Evolutionary conservation across 2,329 filamentous ascomycete genomes (phyloP).

Genomic region (Rachicladosporium sp.): DNA sequence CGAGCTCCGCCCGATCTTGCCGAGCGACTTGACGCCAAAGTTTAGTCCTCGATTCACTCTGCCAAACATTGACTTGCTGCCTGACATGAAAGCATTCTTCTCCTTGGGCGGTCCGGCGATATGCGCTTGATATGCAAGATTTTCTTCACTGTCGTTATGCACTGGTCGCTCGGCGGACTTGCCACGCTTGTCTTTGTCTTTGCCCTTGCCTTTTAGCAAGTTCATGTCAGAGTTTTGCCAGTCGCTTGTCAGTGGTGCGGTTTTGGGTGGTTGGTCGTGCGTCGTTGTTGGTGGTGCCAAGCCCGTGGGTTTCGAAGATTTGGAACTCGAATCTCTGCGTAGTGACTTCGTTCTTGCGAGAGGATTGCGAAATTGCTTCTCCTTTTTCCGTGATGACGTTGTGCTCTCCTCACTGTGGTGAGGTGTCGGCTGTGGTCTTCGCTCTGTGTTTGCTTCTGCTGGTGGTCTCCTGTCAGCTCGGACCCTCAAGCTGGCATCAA

Average conservation of each 20-base stretch:
- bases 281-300: conserved; percentile 8
- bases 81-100: conserved; percentile 15
- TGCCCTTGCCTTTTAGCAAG: conserved; percentile 12
- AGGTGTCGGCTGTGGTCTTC: conserved; percentile 14
- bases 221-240: conserved; percentile 15
- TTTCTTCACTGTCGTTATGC: conserved; percentile 16
- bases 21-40: conserved; percentile 14
- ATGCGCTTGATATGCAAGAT: conserved; percentile 8
- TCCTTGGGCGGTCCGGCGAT: conserved; percentile 14
- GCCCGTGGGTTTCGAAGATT: conserved; percentile 10
- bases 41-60: conserved; percentile 15
- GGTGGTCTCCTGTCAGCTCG: neutral
- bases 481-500: neutral
- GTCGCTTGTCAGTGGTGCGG: conserved; percentile 16
- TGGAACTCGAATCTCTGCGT: conserved; percentile 20
- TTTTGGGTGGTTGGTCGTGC: conserved; percentile 14
- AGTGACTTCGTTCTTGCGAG: conserved; percentile 18
- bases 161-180: conserved; percentile 21
- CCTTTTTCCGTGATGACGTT: conserved; percentile 11
- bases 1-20: conserved; percentile 36
- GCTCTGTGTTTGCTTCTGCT: conserved; percentile 3
- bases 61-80: conserved; percentile 18
- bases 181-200: conserved; percentile 17
- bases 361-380: conserved; percentile 17
- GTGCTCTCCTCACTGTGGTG: conserved; percentile 18